phyloP scores from a whole-genome alignment of 1,284 basidiomycete genomes.

The Chiua sp. region DNA sequence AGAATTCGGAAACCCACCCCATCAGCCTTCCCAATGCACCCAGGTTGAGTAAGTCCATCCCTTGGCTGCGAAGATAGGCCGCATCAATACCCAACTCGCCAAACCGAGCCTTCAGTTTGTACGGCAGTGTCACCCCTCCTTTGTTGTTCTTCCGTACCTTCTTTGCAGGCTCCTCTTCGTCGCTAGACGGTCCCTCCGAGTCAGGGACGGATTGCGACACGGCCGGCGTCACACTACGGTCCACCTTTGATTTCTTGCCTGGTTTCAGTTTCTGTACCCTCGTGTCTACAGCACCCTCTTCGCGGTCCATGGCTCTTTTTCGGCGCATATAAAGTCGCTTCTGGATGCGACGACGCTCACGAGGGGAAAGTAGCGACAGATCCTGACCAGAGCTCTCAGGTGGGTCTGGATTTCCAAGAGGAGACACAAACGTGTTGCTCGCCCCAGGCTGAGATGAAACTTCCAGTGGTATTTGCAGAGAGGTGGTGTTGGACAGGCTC shows the following conservation, averaged over 20 bases:
- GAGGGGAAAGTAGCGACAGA: constrained; percentile 48
- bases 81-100: constrained; percentile 48
- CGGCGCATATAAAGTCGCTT: constrained; percentile 77
- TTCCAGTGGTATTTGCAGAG: constrained; percentile 1
- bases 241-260: constrained; percentile 34
- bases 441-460: neutral
- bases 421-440: neutral
- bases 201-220: constrained; percentile 7
- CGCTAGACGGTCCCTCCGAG: constrained; percentile 16
- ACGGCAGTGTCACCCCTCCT: constrained; percentile 48
- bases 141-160: constrained; percentile 20
- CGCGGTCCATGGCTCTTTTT: constrained; percentile 53
- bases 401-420: constrained; percentile 1
- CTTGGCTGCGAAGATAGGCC: constrained; percentile 44
- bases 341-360: constrained; percentile 56
- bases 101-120: constrained; percentile 50
- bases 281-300: constrained; percentile 1
- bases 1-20: constrained; percentile 40
- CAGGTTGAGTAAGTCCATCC: constrained; percentile 58
- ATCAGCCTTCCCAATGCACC: constrained; percentile 45
- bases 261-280: constrained; percentile 31
- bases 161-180: constrained; percentile 17
- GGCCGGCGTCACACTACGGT: neutral
- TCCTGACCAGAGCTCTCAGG: constrained; percentile 16
- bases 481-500: neutral